Conservation (phyloP, 257 asterid species). For the Vinca minor region DNA sequence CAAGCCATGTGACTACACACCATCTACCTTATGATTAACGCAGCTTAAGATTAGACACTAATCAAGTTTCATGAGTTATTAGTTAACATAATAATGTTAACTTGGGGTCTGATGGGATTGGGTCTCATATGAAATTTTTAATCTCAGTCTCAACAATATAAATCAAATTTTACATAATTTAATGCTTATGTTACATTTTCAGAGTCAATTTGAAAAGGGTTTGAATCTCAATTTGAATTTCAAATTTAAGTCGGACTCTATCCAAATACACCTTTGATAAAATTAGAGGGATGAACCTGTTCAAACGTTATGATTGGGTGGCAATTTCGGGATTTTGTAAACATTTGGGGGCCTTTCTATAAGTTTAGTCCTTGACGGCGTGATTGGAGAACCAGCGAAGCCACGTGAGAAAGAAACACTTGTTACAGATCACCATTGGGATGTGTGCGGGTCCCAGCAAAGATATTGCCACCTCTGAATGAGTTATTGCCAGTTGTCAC, state of each 20-base stretch:
- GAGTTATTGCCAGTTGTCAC: conserved; percentile 40
- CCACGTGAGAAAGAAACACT: conserved; percentile 26
- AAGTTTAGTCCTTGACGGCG: conserved; percentile 16
- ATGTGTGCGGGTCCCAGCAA: conserved; percentile 29
- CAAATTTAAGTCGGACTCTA: no score
- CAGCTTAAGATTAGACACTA: not conserved
- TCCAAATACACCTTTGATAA: no score
- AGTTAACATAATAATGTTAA: not conserved
- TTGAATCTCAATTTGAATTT: no score
- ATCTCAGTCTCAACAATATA: no score
- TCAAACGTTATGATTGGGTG: not conserved
- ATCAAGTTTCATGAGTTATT: not conserved
- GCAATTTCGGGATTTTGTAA: not conserved
- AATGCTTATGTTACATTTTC: no score
- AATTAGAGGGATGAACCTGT: not conserved
- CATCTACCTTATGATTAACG: conserved; percentile 2
- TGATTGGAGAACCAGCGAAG: conserved; percentile 32
- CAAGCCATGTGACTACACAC: conserved; percentile 17
- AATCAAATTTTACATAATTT: no score
- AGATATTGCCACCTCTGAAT: conserved; percentile 37
- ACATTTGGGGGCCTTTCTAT: not conserved
- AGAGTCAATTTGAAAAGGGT: no score
- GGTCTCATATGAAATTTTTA: no score
- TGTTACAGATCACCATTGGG: conserved; percentile 32
- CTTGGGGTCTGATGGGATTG: no score